Evolutionary conservation across 768 basidiomycete species (phyloP).

Genomic region (Tulasnella sp.): DNA sequence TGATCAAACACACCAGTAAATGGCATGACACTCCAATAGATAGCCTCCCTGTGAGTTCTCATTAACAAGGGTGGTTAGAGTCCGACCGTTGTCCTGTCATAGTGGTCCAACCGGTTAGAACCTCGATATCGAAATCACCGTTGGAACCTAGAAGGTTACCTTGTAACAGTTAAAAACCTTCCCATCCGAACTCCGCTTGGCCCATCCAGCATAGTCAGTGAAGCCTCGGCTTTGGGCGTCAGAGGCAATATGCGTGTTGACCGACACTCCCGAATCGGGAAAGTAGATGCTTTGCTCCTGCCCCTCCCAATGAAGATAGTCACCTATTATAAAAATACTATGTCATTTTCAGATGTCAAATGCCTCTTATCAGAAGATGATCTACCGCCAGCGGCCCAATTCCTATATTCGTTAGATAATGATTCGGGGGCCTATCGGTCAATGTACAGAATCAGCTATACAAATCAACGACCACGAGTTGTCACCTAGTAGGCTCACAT

Average conservation of each 20-base stretch:
- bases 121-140: no score
- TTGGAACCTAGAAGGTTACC: neutral
- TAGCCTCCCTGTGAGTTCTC: no score
- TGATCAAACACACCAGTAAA: no score
- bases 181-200: neutral
- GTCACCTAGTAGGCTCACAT: neutral
- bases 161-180: neutral
- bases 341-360: neutral
- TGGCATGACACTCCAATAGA: no score
- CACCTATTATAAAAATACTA: neutral
- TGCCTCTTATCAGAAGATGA: neutral
- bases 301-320: neutral
- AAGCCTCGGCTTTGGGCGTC: neutral
- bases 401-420: neutral
- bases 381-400: neutral
- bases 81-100: no score
- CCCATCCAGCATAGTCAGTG: neutral
- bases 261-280: neutral
- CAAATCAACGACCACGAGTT: no score
- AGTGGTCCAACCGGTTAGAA: no score
- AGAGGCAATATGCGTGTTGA: neutral
- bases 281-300: constrained; percentile 1
- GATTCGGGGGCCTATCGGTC: neutral
- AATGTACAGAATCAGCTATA: no score
- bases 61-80: no score